Evolutionary conservation across 495 filamentous ascomycete genomes (phyloP).

Genomic region (Oidiodendron maius): DNA sequence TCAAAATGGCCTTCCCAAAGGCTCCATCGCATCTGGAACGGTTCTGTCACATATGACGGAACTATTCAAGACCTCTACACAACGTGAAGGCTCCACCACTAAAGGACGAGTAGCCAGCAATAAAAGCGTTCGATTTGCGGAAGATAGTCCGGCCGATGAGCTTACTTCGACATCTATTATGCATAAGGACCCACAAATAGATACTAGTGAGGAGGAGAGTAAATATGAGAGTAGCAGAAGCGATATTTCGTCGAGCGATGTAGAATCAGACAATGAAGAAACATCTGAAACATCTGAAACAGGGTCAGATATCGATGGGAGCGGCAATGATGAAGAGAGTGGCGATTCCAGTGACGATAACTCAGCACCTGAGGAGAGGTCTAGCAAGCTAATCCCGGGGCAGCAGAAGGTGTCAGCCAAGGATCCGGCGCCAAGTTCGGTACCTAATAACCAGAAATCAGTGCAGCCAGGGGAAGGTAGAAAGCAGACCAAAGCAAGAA

Average conservation of each 20-base stretch:
- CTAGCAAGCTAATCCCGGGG: slow-evolving; percentile 10
- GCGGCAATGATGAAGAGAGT: slow-evolving; percentile 5
- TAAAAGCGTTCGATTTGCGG: slow-evolving; percentile 9
- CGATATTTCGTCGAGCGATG: slow-evolving; percentile 15
- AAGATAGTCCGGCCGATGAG: slow-evolving; percentile 2
- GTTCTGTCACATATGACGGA: slow-evolving; percentile 16
- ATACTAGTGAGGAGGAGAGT: slow-evolving; percentile 5
- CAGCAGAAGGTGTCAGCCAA: neutral
- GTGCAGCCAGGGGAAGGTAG: slow-evolving; percentile 34
- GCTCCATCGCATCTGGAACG: slow-evolving; percentile 36
- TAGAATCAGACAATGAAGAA: slow-evolving; percentile 8
- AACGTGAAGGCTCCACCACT: neutral
- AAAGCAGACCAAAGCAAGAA: slow-evolving; percentile 45
- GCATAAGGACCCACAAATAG: slow-evolving; percentile 11
- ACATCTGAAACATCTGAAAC: slow-evolving; percentile 3
- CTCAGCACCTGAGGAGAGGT: slow-evolving; percentile 17
- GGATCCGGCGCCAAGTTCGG: neutral
- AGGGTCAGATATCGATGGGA: slow-evolving; percentile 3
- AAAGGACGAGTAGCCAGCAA: slow-evolving; percentile 7
- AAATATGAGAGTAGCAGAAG: slow-evolving; percentile 7
- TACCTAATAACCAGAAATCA: neutral
- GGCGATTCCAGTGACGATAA: slow-evolving; percentile 12
- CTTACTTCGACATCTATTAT: slow-evolving; percentile 17
- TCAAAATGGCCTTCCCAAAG: slow-evolving; percentile 41
- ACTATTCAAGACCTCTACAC: slow-evolving; percentile 9